Conservation (phyloP, 169 alveolate genomes). For the Cryptosporidium meleagridis region DNA sequence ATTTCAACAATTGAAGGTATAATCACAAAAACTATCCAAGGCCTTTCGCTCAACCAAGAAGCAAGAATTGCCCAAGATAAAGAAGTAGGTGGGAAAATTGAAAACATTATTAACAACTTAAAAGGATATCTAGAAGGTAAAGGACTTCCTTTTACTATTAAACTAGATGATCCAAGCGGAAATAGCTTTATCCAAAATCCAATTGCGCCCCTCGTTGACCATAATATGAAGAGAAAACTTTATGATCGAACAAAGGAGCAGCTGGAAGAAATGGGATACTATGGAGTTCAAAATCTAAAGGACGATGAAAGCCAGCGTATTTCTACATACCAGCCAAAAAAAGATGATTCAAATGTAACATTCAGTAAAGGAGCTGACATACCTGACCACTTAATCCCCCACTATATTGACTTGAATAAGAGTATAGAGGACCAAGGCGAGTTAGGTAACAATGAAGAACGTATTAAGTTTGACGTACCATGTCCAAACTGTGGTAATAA, state of each 20-base stretch:
- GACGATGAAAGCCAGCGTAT: slow-evolving; percentile 73
- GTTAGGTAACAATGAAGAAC: slow-evolving; percentile 23
- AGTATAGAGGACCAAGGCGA: slow-evolving; percentile 69
- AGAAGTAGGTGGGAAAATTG: slow-evolving; percentile 83
- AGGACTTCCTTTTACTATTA: slow-evolving; percentile 87
- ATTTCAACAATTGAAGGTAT: slow-evolving; percentile 94
- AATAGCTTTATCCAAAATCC: slow-evolving; percentile 92
- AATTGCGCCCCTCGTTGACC: slow-evolving; percentile 77
- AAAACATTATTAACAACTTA: slow-evolving; percentile 80
- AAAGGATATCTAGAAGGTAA: slow-evolving; percentile 83
- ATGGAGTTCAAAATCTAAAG: slow-evolving; percentile 79
- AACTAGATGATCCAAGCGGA: slow-evolving; percentile 97
- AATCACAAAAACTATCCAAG: slow-evolving; percentile 82
- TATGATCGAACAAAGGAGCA: slow-evolving; percentile 87
- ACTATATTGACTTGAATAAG: slow-evolving; percentile 56
- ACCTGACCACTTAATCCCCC: slow-evolving; percentile 74
- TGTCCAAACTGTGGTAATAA: slow-evolving; percentile 88
- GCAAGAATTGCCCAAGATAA: slow-evolving; percentile 80
- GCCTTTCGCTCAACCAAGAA: slow-evolving; percentile 80
- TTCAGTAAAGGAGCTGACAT: slow-evolving; percentile 73
- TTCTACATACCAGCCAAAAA: slow-evolving; percentile 60
- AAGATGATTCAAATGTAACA: slow-evolving; percentile 16
- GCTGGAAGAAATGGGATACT: slow-evolving; percentile 87
- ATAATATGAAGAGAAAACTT: slow-evolving; percentile 72
- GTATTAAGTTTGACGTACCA: slow-evolving; percentile 74